Evolutionary conservation across 2,329 filamentous ascomycete species (phyloP).

Genomic region (Graphilbum sp.): DNA sequence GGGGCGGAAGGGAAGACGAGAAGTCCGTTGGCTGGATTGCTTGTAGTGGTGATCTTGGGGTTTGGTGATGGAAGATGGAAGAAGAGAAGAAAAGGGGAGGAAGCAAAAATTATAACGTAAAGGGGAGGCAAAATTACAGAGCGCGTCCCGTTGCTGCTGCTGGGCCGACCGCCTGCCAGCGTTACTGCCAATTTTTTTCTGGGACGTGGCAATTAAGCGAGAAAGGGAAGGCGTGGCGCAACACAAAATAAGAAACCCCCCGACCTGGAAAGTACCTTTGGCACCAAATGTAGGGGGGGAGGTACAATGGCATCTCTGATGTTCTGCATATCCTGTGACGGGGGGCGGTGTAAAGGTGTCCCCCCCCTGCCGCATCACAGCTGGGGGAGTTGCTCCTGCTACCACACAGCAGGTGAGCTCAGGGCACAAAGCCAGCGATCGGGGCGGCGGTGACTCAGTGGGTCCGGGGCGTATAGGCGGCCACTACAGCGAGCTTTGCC

Average conservation of each 20-base stretch:
- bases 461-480: too few species aligned
- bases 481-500: background rate
- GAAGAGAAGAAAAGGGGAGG: constrained; percentile 13
- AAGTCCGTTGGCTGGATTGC: constrained; percentile 19
- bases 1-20: constrained; percentile 3
- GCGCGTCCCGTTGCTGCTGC: background rate
- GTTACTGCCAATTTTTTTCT: background rate
- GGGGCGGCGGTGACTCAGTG: too few species aligned
- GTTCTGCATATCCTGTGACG: too few species aligned
- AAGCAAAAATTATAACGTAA: constrained; percentile 4
- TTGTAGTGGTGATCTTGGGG: constrained; percentile 18
- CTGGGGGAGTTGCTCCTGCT: too few species aligned
- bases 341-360: background rate
- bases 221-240: constrained; percentile 14
- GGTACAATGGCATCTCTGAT: constrained; percentile 3
- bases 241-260: constrained; percentile 1
- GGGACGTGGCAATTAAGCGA: constrained; percentile 12
- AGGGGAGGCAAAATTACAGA: background rate
- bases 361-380: too few species aligned
- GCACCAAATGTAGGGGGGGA: background rate
- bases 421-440: too few species aligned
- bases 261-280: constrained; percentile 6
- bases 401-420: too few species aligned
- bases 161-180: constrained; percentile 1
- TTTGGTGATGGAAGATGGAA: constrained; percentile 17